Conservation (phyloP, 768 basidiomycete species). For the Lactifluus echinatus region DNA sequence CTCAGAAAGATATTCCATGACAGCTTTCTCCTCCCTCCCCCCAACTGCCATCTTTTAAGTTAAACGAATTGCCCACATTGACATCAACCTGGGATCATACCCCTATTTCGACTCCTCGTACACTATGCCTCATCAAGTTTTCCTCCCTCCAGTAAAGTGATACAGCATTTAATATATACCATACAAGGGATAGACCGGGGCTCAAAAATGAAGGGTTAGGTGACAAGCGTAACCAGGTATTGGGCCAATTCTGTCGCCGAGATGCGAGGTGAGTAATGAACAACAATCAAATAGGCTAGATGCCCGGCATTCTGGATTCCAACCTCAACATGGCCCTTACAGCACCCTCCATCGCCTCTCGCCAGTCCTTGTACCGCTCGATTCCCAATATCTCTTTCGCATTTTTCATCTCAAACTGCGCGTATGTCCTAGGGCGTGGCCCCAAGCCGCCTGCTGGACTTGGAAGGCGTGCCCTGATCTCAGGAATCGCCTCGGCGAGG, state of each 20-base stretch:
- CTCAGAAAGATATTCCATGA: background rate
- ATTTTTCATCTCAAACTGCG: slow-evolving; percentile 9
- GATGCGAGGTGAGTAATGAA: background rate
- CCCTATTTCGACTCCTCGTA: background rate
- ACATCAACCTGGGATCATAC: background rate
- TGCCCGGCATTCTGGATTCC: background rate
- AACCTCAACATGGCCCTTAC: slow-evolving; percentile 3
- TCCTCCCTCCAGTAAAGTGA: background rate
- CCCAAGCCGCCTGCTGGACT: background rate
- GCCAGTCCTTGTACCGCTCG: background rate
- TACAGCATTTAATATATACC: background rate
- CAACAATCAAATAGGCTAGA: background rate
- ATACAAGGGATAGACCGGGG: background rate
- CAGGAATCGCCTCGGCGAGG: slow-evolving; percentile 6
- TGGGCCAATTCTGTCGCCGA: no score
- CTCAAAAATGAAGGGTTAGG: background rate
- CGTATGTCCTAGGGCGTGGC: background rate
- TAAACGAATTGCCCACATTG: no score
- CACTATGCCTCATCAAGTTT: background rate
- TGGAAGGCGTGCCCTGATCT: slow-evolving; percentile 8
- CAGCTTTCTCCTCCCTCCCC: no score
- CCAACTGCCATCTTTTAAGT: background rate
- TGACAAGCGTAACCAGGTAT: background rate
- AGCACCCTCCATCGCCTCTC: slow-evolving; percentile 10
- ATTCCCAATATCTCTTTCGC: slow-evolving; percentile 13